Evolutionary conservation across 768 basidiomycete species (phyloP).

Genomic region (Lactarius tabidus): DNA sequence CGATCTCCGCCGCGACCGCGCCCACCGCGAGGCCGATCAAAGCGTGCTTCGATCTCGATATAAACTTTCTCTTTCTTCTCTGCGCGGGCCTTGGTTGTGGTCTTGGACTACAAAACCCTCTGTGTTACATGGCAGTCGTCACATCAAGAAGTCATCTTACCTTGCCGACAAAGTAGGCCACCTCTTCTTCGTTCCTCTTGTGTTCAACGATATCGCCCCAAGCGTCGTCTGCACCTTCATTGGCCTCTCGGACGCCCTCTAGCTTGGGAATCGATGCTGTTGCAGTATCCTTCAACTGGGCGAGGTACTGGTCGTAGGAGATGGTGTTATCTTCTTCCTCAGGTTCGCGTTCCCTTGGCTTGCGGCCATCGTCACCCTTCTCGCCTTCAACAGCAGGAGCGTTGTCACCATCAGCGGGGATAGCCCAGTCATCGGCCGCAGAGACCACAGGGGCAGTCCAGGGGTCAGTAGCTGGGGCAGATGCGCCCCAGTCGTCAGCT

Average conservation of each 20-base stretch:
- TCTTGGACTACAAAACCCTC: slow-evolving; percentile 49
- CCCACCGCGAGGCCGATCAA: slow-evolving; percentile 64
- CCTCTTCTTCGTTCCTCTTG: slow-evolving; percentile 60
- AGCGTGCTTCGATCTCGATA: slow-evolving; percentile 88
- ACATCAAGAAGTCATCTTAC: slow-evolving; percentile 38
- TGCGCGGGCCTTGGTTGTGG: slow-evolving; percentile 57
- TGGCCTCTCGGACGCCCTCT: slow-evolving; percentile 63
- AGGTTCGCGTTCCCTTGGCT: slow-evolving; percentile 52
- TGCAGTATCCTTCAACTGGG: slow-evolving; percentile 68
- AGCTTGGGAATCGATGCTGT: slow-evolving; percentile 63
- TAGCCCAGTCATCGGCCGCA: slow-evolving; percentile 31
- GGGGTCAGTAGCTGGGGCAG: slow-evolving; percentile 30
- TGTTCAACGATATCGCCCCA: slow-evolving; percentile 71
- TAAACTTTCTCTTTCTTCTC: slow-evolving; percentile 91
- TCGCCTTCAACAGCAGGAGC: slow-evolving; percentile 36
- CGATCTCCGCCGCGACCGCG: slow-evolving; percentile 41
- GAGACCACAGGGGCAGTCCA: slow-evolving; percentile 36
- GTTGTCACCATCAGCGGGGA: slow-evolving; percentile 31
- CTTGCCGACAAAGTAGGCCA: slow-evolving; percentile 87
- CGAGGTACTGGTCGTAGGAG: slow-evolving; percentile 90
- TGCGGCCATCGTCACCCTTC: slow-evolving; percentile 34
- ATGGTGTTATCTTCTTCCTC: slow-evolving; percentile 94
- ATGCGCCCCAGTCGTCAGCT: slow-evolving; percentile 37
- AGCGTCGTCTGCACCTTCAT: slow-evolving; percentile 69
- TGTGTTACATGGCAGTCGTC: background rate